These are phyloP conservation scores for Trifolium repens DNA, from an alignment of 306 rosid genomes.

Conservation along the genomic window DNA sequence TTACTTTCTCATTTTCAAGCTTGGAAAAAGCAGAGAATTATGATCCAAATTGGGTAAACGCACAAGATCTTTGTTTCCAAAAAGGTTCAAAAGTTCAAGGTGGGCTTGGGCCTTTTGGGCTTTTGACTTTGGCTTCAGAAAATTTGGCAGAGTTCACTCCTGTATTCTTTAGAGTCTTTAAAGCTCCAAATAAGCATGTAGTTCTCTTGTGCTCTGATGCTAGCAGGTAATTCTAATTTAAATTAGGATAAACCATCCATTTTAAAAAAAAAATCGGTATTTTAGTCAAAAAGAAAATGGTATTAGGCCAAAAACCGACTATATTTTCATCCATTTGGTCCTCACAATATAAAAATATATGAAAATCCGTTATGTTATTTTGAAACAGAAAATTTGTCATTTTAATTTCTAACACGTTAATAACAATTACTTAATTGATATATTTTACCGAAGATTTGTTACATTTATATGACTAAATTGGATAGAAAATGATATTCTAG, in stretches of 20 bases:
- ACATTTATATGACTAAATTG: too few species aligned
- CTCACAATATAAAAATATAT: too few species aligned
- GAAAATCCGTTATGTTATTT: too few species aligned
- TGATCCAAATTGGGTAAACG: conserved; percentile 72
- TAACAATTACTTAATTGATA: too few species aligned
- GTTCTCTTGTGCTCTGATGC: conserved; percentile 93
- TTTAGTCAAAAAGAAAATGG: too few species aligned
- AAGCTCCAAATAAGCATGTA: conserved; percentile 54
- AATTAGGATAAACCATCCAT: background rate
- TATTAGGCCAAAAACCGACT: too few species aligned
- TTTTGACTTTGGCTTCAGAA: conserved; percentile 73
- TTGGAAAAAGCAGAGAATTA: conserved; percentile 77
- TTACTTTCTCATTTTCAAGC: conserved; percentile 62
- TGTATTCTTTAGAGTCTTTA: conserved; percentile 82
- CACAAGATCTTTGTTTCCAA: conserved; percentile 58
- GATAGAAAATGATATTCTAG: too few species aligned
- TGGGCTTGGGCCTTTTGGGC: conserved; percentile 94
- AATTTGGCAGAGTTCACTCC: conserved; percentile 79
- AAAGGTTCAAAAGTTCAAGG: conserved; percentile 65
- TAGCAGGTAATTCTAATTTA: conserved; percentile 49
- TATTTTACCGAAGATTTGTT: too few species aligned
- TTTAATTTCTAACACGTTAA: too few species aligned
- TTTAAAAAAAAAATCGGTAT: too few species aligned
- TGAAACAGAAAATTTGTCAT: too few species aligned
- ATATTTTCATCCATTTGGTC: too few species aligned